phyloP scores from a whole-genome alignment of 192 early-diverging fungal species.

The Dissophora globulifera region DNA sequence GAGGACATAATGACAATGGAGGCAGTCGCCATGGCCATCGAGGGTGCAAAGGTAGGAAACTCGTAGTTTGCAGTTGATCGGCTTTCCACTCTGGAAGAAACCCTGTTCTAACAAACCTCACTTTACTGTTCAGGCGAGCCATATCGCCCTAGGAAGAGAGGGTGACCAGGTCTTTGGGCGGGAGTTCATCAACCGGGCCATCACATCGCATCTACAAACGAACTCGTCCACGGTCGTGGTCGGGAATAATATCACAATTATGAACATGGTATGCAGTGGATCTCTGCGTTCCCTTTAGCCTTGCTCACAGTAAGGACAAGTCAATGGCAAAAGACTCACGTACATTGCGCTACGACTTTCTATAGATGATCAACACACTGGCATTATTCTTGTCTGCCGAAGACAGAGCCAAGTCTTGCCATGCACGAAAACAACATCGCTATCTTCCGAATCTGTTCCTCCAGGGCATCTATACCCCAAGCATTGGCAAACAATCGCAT shows the following conservation, averaged over 20 bases:
- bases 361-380: constrained; percentile 63
- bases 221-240: constrained; percentile 60
- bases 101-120: neutral
- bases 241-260: constrained; percentile 61
- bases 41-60: constrained; percentile 58
- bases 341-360: neutral
- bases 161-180: constrained; percentile 55
- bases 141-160: constrained; percentile 57
- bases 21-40: constrained; percentile 60
- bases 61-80: neutral
- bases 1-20: constrained; percentile 64
- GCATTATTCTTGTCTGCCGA: constrained; percentile 60
- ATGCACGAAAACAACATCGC: constrained; percentile 62
- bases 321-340: too few species aligned
- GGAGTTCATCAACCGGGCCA: constrained; percentile 57
- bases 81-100: neutral
- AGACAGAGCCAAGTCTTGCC: constrained; percentile 61
- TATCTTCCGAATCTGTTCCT: constrained; percentile 61
- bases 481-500: constrained; percentile 29
- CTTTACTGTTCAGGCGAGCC: constrained; percentile 49
- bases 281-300: too few species aligned
- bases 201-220: constrained; percentile 64
- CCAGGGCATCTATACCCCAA: constrained; percentile 59
- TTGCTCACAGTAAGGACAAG: too few species aligned
- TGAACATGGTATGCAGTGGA: constrained; percentile 60